Percentiles rank a stretch among this genome's conserved stretches.
Evolutionary conservation across 2,329 filamentous ascomycete species (phyloP).

Genomic region (Alternaria consortialis): DNA sequence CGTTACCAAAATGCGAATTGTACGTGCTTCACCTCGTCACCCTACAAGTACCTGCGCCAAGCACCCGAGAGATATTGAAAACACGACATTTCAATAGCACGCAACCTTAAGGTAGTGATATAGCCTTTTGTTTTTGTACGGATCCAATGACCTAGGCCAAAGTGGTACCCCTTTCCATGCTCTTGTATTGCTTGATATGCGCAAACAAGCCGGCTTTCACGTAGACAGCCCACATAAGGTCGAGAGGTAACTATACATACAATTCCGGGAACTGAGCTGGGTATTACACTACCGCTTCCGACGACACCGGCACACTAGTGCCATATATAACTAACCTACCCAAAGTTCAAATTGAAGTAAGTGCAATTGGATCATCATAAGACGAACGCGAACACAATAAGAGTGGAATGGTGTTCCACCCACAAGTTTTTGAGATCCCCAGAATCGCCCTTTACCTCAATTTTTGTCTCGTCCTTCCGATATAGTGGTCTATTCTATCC

Average conservation of each 20-base stretch:
- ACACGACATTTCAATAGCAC: not conserved
- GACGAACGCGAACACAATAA: too few species aligned
- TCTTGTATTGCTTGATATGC: not conserved
- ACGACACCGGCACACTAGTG: too few species aligned
- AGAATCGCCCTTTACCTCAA: too few species aligned
- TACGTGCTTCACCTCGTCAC: not conserved
- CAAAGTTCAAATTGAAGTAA: not conserved
- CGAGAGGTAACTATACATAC: not conserved
- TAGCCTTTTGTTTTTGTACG: not conserved
- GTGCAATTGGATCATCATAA: too few species aligned
- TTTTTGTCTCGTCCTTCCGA: too few species aligned
- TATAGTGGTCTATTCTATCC: too few species aligned
- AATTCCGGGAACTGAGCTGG: not conserved
- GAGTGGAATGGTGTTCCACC: too few species aligned
- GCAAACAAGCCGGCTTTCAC: not conserved
- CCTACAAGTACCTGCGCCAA: not conserved
- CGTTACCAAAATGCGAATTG: not conserved
- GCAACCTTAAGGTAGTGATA: not conserved
- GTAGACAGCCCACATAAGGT: not conserved
- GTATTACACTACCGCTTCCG: not conserved
- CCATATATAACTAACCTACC: too few species aligned
- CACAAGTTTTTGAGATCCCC: too few species aligned
- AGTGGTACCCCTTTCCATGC: not conserved
- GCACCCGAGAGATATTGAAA: constrained; percentile 2
- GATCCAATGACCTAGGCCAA: not conserved